Base-by-base conservation (phyloP, 352 stramenopile genomes). In the Phytophthora fragariae region DNA sequence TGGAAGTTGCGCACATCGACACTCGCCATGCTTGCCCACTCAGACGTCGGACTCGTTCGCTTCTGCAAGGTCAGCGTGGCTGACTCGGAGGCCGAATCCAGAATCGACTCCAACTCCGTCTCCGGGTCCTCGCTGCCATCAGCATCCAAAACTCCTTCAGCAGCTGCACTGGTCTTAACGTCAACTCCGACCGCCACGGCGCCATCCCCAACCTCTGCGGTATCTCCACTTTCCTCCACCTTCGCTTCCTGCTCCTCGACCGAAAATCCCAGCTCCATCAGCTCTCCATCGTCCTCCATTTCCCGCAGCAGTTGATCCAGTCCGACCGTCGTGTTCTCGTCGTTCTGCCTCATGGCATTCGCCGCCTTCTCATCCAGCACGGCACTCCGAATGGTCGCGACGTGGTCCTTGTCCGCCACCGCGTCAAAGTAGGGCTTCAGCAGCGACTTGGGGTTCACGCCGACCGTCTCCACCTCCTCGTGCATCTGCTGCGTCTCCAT, bases 1-100 rank as follows among this genome's bases (percentile, higher is more conserved):
- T 93, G 84, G 68, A 96, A 96, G 55, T 95, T 93, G 57, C 85
- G 84, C 65, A 96, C 88, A 58, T 94, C 85, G 0, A 92, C 83
- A 33, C 76, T 78, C 14, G 76, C 82, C 35, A 91, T 85, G 27
- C 85, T 94, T 17, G 90, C 90, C 88, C 88, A 96, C 47, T 96
- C 85, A 3, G 81, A 88, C 5, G 75, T 65, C 9, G 46, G 53
- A 15, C 9, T 63, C 3, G 59, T 72, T 35, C 70, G 39, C 21
- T 81, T 76, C 55, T 70, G 65, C 3, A 77, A 62, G 1, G 21
- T 67, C 6, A 73, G 57, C 35, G 56, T 29, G 15, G 54, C 68
- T 19, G 65, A 56, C 31, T 66, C 59, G 9, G 61, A 53, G 33
- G 49, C 31, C 53, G 58, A 68, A 27, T 76, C 69, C 44, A 93